Evolutionary conservation across 441 rosid species (phyloP).

Genomic region (Erodium texanum): DNA sequence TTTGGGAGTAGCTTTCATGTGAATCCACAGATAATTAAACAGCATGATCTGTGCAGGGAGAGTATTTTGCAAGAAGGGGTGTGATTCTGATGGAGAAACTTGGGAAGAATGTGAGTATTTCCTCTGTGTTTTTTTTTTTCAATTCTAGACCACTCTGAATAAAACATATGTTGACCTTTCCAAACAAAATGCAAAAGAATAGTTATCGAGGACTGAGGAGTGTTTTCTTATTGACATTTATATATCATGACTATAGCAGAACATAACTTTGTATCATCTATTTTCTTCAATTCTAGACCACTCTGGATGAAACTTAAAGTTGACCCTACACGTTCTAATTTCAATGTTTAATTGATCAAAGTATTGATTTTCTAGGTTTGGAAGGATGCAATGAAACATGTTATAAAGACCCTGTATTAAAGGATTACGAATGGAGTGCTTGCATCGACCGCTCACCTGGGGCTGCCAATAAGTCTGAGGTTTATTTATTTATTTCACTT

Average conservation of each 20-base stretch:
- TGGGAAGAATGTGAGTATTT: conserved; percentile 83
- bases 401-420: conserved; percentile 87
- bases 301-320: too few species aligned
- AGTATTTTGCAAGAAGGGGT: conserved; percentile 92
- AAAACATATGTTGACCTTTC: too few species aligned
- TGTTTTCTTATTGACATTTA: background rate
- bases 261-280: background rate
- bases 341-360: conserved; percentile 5
- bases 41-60: conserved; percentile 46
- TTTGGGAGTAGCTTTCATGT: background rate
- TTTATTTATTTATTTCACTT: conserved; percentile 19
- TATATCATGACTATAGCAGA: background rate
- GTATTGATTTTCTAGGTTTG: conserved; percentile 41
- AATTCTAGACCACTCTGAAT: too few species aligned
- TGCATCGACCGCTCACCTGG: conserved; percentile 95
- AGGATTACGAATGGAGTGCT: conserved; percentile 87
- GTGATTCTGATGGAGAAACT: conserved; percentile 67
- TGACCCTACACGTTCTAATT: background rate
- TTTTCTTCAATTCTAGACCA: too few species aligned
- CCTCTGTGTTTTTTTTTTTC: background rate
- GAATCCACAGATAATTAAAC: background rate
- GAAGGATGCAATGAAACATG: conserved; percentile 71
- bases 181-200: background rate
- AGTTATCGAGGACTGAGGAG: background rate
- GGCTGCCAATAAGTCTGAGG: conserved; percentile 75